Conservation (phyloP, 768 basidiomycete species). For the Clavaria fumosa region DNA sequence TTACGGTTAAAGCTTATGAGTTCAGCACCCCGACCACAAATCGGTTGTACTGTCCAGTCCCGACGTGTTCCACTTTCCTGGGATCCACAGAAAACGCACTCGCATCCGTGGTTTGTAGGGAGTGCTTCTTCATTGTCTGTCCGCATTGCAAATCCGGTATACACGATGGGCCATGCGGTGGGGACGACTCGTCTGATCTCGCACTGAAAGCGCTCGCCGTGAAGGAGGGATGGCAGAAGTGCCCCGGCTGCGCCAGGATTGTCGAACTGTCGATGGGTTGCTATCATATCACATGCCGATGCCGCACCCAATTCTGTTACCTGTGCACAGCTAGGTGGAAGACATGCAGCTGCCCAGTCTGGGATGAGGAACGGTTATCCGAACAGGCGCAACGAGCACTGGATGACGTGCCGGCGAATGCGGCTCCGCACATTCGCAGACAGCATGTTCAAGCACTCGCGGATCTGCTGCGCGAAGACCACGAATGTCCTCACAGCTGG, state of each 20-base stretch:
- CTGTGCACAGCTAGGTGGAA: constrained; percentile 49
- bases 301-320: constrained; percentile 47
- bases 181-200: constrained; percentile 25
- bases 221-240: constrained; percentile 41
- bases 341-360: constrained; percentile 42
- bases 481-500: constrained; percentile 27
- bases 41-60: constrained; percentile 36
- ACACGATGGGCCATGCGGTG: constrained; percentile 28
- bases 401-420: constrained; percentile 20
- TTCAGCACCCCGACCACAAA: constrained; percentile 25
- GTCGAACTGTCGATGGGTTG: constrained; percentile 44
- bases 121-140: constrained; percentile 30
- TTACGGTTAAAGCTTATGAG: constrained; percentile 30
- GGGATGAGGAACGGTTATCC: constrained; percentile 39
- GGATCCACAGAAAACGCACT: constrained; percentile 21
- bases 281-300: constrained; percentile 50
- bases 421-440: constrained; percentile 18
- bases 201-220: constrained; percentile 31
- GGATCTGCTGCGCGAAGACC: constrained; percentile 30
- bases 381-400: constrained; percentile 31
- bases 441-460: constrained; percentile 20
- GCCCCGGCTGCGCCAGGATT: constrained; percentile 39
- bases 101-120: constrained; percentile 20
- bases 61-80: constrained; percentile 38
- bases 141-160: constrained; percentile 30